Conservation (phyloP, 495 filamentous ascomycete species). For the Daldinia loculata region DNA sequence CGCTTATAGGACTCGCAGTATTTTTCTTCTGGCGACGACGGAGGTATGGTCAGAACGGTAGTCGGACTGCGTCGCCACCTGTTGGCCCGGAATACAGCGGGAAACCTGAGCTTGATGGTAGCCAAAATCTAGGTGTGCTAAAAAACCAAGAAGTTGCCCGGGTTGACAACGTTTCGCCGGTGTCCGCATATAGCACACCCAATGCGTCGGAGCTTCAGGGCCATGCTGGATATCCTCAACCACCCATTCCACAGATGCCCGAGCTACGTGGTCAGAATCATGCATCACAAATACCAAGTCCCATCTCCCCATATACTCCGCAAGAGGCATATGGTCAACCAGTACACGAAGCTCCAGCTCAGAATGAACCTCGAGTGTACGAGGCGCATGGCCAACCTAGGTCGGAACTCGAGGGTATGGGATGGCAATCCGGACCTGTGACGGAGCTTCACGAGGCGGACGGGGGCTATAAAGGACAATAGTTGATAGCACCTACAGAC, state of each 20-base stretch:
- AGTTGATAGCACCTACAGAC: not conserved
- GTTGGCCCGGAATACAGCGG: conserved; percentile 17
- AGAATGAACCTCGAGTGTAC: conserved; percentile 24
- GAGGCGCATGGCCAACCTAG: conserved; percentile 42
- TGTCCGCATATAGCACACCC: conserved; percentile 43
- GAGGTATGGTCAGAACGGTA: conserved; percentile 10
- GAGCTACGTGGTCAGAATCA: conserved; percentile 45
- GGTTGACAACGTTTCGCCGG: conserved; percentile 50
- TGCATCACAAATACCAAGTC: not conserved
- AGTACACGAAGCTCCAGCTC: conserved; percentile 35
- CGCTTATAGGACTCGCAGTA: conserved; percentile 44
- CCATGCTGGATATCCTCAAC: conserved; percentile 34
- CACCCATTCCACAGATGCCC: conserved; percentile 24
- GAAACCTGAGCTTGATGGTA: conserved; percentile 52
- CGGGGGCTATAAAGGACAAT: conserved; percentile 21
- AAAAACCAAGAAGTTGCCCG: conserved; percentile 34
- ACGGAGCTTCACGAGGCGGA: conserved; percentile 53
- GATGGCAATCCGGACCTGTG: conserved; percentile 54
- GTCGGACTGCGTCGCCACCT: not conserved
- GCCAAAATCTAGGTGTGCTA: conserved; percentile 45
- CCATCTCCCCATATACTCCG: conserved; percentile 4
- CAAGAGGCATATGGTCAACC: conserved; percentile 38
- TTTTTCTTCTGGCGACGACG: conserved; percentile 48
- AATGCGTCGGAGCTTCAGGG: conserved; percentile 47
- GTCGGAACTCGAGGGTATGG: conserved; percentile 41